Base-by-base conservation (phyloP, 108 stramenopile genomes). In the Conticribra weissflogii region DNA sequence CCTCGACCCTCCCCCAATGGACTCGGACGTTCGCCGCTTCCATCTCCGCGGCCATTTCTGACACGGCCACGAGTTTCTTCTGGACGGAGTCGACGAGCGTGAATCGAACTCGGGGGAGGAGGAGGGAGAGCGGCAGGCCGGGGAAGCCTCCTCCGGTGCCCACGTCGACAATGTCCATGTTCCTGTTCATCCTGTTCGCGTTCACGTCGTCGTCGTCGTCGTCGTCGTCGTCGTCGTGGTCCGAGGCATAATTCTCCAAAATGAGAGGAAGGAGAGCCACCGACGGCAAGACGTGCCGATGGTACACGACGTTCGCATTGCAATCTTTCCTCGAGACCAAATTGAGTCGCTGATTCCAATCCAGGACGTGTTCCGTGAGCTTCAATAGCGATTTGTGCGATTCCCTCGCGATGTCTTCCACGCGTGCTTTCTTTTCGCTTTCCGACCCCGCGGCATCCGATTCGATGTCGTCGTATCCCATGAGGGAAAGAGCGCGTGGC, bases 81-180 rank as follows among this genome's bases (percentile, higher is more conserved):
- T 82, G 87, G 8, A 89, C 78, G 63, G 84, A 84, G 59, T 96
- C 96, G 16, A 93, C 82, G 30, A 96, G 66, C 44, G 83, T 71
- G 74, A 96, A 96, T 19, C 85, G 58, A 25, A 67, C 19, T 12
- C 86, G 46, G 17, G 96, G 93, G 52, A 78, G 71, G 29, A 81
- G 68, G 67, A 96, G 86, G 32, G 96, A 93, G 44, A 96, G 60
- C 2, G 96, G 96, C 7, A 96, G 64, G 17, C 96, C 96, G 16
- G 96, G 96, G 78, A 96, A 95, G 14, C 96, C 96, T n/a, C 94
- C 92, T 12, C 83, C 87, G 17, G 91, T 92, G 12, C 91, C 91
- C 1, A 92, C 88, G 64, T 92, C 91, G 18, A 85, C 78, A 5
- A 93, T 79, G 34, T 60, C 33, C n/a, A 68, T 45, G 59, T 46